A percentile compares a stretch with the other conserved stretches of the same genome.
Evolutionary conservation across 805 yeast species (phyloP).

Genomic region (Barnettozyma sp.): DNA sequence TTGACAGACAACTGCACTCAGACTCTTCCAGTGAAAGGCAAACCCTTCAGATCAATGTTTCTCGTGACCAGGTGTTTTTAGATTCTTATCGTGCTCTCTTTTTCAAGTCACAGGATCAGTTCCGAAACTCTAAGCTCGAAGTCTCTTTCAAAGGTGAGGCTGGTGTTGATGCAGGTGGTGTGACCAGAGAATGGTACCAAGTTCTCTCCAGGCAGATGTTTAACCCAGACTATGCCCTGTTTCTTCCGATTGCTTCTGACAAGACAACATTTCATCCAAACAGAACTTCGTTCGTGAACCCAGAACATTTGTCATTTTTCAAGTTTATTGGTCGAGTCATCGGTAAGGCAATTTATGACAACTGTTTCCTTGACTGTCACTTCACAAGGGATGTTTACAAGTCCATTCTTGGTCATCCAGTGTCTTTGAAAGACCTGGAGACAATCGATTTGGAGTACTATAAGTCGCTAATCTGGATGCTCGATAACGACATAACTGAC

Average conservation of each 20-base stretch:
- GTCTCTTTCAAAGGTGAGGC: slow-evolving; percentile 87
- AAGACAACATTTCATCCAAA: slow-evolving; percentile 94
- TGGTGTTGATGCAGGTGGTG: slow-evolving; percentile 98
- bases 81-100: slow-evolving; percentile 83
- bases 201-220: slow-evolving; percentile 91
- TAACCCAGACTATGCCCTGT: slow-evolving; percentile 90
- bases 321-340: slow-evolving; percentile 90
- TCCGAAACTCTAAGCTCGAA: slow-evolving; percentile 65
- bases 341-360: slow-evolving; percentile 90
- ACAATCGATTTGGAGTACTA: slow-evolving; percentile 86
- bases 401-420: slow-evolving; percentile 69
- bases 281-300: slow-evolving; percentile 84
- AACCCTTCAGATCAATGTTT: slow-evolving; percentile 58
- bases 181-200: slow-evolving; percentile 96
- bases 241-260: slow-evolving; percentile 86
- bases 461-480: slow-evolving; percentile 91
- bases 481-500: slow-evolving; percentile 94
- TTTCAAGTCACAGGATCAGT: slow-evolving; percentile 68
- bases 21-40: slow-evolving; percentile 31
- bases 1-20: slow-evolving; percentile 64
- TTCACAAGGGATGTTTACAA: slow-evolving; percentile 94
- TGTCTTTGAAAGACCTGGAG: slow-evolving; percentile 89
- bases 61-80: slow-evolving; percentile 85
- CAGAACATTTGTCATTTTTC: slow-evolving; percentile 88
- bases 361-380: slow-evolving; percentile 83